Evolutionary conservation across 108 stramenopile genomes (phyloP).

Genomic region (Nitzschia inconspicua): DNA sequence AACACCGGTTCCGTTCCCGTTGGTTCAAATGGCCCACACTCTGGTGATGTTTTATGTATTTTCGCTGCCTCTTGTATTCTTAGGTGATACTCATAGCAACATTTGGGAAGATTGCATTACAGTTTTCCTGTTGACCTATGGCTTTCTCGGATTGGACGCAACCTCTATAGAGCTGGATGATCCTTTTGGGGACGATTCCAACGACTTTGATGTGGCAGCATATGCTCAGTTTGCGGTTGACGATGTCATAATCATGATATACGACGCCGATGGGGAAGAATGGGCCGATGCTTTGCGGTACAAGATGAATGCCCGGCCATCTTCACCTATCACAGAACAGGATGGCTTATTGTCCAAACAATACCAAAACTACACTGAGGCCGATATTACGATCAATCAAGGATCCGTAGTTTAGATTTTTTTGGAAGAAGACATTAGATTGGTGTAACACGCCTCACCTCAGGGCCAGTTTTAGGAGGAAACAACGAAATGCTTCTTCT

Average conservation of each 20-base stretch:
- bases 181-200: constrained; percentile 59
- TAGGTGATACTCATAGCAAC: not conserved
- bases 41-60: constrained; percentile 37
- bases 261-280: constrained; percentile 31
- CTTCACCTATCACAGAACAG: too few relatives aligned
- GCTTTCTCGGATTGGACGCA: constrained; percentile 41
- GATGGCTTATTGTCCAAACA: too few relatives aligned
- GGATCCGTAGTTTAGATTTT: too few relatives aligned
- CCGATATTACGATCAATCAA: too few relatives aligned
- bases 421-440: too few relatives aligned
- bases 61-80: constrained; percentile 33
- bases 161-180: constrained; percentile 53
- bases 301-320: too few relatives aligned
- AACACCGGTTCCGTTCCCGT: constrained; percentile 44
- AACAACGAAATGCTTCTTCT: too few relatives aligned
- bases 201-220: constrained; percentile 27
- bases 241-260: constrained; percentile 17
- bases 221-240: constrained; percentile 22
- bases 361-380: too few relatives aligned
- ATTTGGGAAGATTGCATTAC: constrained; percentile 12
- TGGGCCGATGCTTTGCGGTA: constrained; percentile 21
- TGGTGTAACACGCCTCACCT: too few relatives aligned
- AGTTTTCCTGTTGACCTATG: constrained; percentile 37
- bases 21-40: constrained; percentile 36
- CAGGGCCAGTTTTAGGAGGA: too few relatives aligned